Base-by-base conservation (phyloP, 2,329 filamentous ascomycete genomes). In the Hymenoscyphus occultus region DNA sequence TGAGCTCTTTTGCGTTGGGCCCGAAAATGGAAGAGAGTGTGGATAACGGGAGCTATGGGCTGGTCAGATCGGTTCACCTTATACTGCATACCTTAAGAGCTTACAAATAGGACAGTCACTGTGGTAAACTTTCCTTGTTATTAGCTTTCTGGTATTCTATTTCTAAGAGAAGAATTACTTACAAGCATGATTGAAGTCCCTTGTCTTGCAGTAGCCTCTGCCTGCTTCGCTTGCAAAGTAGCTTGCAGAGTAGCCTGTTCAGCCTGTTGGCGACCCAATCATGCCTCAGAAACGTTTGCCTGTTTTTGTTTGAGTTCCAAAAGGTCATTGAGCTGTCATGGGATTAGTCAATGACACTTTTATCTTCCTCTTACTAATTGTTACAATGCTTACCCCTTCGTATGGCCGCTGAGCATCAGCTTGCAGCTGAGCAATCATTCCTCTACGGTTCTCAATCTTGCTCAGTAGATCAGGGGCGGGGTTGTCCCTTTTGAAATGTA, bases 251-350 rank as follows among this genome's bases (percentile, higher is more conserved):
- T 58, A 12, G 56, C 22, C 39, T 35, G 31, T 35, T 58, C 35
- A 39, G 56, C 56, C 28, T 58, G 56, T 9, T 16, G 12, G 19
- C 35, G 56, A 19, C 56, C 56, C 31, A 32, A 58, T 32, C 56
- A 32, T 39, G 56, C 56, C n/a, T 58, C 56, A 13, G 56, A 58
- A 39, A 39, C 56, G 4, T 58, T 58, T 19, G 56, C 56, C 19
- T 58, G 56, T 58, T 58, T 58, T 39, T 58, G 56, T 39, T 58
- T 58, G 31, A 58, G 35, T n/a, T 58, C 56, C 19, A 58, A 14
- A 14, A 58, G 56, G 7, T 58, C 56, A 16, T 35, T 39, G 56
- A 58, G 31, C 56, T 58, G 6, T 5, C 7, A n/a, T 9, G 28
- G 31, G n/a, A 39, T 35, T 12, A 39, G n/a, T 39, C n/a, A 6